phyloP scores from a whole-genome alignment of 2,329 filamentous ascomycete genomes.

The Alternaria hordeiaustralica region DNA sequence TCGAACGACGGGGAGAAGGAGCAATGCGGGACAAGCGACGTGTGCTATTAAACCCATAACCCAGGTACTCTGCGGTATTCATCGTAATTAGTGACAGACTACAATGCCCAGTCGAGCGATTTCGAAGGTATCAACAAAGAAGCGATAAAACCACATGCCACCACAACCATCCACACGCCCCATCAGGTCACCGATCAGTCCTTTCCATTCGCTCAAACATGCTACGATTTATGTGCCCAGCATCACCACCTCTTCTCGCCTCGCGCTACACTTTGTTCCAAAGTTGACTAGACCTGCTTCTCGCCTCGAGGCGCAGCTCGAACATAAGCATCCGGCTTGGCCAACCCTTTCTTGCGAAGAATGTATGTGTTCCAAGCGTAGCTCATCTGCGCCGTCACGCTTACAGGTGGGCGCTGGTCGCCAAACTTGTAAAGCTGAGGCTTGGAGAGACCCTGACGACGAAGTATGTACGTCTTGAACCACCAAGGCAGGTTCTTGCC shows the following conservation, averaged over 20 bases:
- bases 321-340: slow-evolving; percentile 22
- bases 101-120: neutral
- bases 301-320: slow-evolving; percentile 19
- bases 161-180: neutral
- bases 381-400: slow-evolving; percentile 26
- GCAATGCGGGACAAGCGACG: neutral
- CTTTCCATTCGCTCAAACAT: neutral
- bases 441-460: slow-evolving; percentile 44
- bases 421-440: slow-evolving; percentile 50
- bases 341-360: slow-evolving; percentile 25
- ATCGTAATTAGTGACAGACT: neutral
- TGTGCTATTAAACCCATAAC: neutral
- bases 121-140: slow-evolving; percentile 13
- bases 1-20: neutral
- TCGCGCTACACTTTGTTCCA: neutral
- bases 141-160: neutral
- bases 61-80: neutral
- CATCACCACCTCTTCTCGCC: neutral
- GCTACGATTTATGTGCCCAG: neutral
- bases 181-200: neutral
- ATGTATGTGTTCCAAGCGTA: slow-evolving; percentile 28
- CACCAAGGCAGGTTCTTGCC: slow-evolving; percentile 52
- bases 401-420: slow-evolving; percentile 19
- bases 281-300: slow-evolving; percentile 22
- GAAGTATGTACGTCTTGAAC: slow-evolving; percentile 54